Evolutionary conservation across 495 filamentous ascomycete species (phyloP).

Genomic region (Evernia prunastri): DNA sequence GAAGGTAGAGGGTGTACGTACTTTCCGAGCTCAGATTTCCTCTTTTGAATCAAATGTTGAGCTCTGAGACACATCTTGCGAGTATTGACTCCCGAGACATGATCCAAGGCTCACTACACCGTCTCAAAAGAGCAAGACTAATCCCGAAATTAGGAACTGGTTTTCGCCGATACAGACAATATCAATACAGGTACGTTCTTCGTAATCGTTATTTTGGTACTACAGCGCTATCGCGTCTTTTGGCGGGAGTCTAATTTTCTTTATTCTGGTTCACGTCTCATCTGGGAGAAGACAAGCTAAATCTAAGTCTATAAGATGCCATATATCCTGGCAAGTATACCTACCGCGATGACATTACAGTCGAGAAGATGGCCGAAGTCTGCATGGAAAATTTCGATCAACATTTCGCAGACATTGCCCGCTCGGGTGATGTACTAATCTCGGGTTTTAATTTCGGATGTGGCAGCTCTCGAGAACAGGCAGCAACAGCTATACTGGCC

Average conservation of each 20-base stretch:
- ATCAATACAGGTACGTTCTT: slow-evolving; percentile 46
- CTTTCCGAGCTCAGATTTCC: too few relatives aligned
- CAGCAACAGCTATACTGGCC: slow-evolving; percentile 81
- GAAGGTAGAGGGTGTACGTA: slow-evolving; percentile 42
- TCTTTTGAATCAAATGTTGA: too few relatives aligned
- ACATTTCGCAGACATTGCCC: slow-evolving; percentile 53
- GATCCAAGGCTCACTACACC: too few relatives aligned
- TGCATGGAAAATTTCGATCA: slow-evolving; percentile 92
- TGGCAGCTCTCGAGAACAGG: slow-evolving; percentile 76
- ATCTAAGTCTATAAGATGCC: too few relatives aligned
- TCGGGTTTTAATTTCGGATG: slow-evolving; percentile 80
- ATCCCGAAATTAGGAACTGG: too few relatives aligned
- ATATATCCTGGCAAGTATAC: slow-evolving; percentile 84
- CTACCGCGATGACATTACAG: slow-evolving; percentile 77
- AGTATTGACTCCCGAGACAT: too few relatives aligned
- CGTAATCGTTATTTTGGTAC: too few relatives aligned
- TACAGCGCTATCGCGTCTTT: neutral
- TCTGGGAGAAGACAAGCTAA: neutral
- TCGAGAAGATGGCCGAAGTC: slow-evolving; percentile 74
- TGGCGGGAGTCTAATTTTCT: too few relatives aligned
- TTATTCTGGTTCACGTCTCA: neutral
- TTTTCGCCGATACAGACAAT: slow-evolving; percentile 50
- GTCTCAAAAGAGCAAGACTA: too few relatives aligned
- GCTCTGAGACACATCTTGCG: too few relatives aligned
- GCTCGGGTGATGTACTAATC: slow-evolving; percentile 71